Evolutionary conservation across 371 early-diverging fungal genomes (phyloP).

Genomic region (Apophysomyces ossiformis): DNA sequence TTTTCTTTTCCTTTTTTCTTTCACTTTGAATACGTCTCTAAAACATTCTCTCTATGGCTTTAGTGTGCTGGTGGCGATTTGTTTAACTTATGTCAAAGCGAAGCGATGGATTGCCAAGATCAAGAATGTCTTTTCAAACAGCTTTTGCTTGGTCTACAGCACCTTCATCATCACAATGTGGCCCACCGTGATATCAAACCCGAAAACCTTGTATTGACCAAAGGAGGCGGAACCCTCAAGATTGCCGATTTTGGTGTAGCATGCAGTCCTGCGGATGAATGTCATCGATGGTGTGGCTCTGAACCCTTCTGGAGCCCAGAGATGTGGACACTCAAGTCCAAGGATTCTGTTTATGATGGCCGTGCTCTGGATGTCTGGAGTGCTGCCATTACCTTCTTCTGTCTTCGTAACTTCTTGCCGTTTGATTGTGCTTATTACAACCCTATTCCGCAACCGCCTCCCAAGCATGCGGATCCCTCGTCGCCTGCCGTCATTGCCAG

Average conservation of each 20-base stretch:
- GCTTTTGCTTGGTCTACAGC: constrained; percentile 92
- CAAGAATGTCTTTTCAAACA: constrained; percentile 76
- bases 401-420: constrained; percentile 77
- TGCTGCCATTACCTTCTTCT: constrained; percentile 82
- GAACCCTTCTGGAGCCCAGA: constrained; percentile 94
- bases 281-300: constrained; percentile 83
- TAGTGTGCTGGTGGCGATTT: constrained; percentile 72
- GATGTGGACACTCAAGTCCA: constrained; percentile 49
- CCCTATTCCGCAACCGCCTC: constrained; percentile 48
- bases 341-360: constrained; percentile 77
- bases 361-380: constrained; percentile 87
- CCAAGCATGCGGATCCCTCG: constrained; percentile 49
- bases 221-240: constrained; percentile 78
- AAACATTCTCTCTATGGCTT: constrained; percentile 6
- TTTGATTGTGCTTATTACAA: constrained; percentile 62
- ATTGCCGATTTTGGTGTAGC: constrained; percentile 98
- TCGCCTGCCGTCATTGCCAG: constrained; percentile 45
- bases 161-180: constrained; percentile 94
- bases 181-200: constrained; percentile 88
- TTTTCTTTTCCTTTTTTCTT: constrained; percentile 9
- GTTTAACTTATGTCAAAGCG: constrained; percentile 50
- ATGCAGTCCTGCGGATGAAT: constrained; percentile 67
- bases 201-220: constrained; percentile 92
- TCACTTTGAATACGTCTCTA: not conserved
- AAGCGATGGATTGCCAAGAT: constrained; percentile 48